Evolutionary conservation across 495 filamentous ascomycete genomes (phyloP), one percentile per base, ranked within the genome.

Genomic region (Lasiosphaeria ovina): DNA sequence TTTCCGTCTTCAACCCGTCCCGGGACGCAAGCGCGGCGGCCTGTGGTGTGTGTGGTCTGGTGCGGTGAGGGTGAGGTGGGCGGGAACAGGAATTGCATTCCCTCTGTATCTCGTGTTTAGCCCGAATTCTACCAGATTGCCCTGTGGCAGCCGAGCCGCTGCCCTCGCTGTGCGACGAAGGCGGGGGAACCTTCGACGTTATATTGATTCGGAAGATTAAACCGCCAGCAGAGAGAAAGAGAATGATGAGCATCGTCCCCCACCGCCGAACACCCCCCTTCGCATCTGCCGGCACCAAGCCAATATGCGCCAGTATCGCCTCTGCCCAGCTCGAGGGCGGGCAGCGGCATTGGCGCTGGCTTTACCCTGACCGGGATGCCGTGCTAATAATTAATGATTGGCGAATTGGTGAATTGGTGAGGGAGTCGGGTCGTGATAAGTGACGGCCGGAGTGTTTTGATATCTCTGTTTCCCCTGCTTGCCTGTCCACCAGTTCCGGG

Each of bases 331-430:
- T 14, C 11, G 44, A 9, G 12, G 44, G 7, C 11, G 12, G 12
- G 44, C 44, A 47, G 44, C 16, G 44, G 44, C 44, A n/a, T 47
- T 5, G 44, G 16, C 12, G 1, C 16, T 47, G 44, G 12, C 16
- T 47, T 47, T 47, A 47, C 1, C 44, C 44, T 47, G 44, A 47
- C 44, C 44, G 44, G 44, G 44, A 47, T 52, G 50, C 7, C 50
- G 9, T 10, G 36, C 38, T 44, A 17, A 7, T 48, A 14, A 10
- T 57, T 24, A 24, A 24, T 2, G 2, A 2, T 24, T 2, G 24
- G 24, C 24, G 24, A 24, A 24, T 24, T 24, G 2, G 24, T 24
- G 24, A 2, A 24, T 24, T 24, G 24, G 24, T 2, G 24, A 24
- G 24, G 24, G 24, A 24, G 24, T 24, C 24, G 24, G 24, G 24